Percentiles rank a stretch among this genome's conserved stretches.
phyloP scores from a whole-genome alignment of 2,329 filamentous ascomycete genomes.

The Elsinoe ampelina region DNA sequence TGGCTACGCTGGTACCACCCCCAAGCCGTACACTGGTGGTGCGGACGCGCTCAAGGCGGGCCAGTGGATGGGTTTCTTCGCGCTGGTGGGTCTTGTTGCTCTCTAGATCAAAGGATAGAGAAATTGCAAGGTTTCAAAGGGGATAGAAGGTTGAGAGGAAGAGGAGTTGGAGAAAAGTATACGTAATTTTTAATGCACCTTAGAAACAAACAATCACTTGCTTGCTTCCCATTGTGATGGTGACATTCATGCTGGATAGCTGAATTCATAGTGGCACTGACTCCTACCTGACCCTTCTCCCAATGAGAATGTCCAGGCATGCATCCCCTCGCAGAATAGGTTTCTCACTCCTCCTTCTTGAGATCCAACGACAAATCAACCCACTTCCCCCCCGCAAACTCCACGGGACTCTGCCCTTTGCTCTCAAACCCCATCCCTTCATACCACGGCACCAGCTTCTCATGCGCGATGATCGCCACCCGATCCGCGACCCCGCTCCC shows the following conservation, averaged over 20 bases:
- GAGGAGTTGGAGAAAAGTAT: neutral
- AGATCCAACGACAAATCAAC: slow-evolving; percentile 59
- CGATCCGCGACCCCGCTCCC: slow-evolving; percentile 60
- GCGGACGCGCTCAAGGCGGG: slow-evolving; percentile 7
- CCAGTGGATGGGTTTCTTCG: slow-evolving; percentile 12
- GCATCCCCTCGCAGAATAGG: neutral
- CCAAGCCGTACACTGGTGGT: slow-evolving; percentile 11
- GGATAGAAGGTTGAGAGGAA: neutral
- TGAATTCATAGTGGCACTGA: too few relatives aligned
- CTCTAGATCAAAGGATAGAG: neutral
- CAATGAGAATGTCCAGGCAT: neutral
- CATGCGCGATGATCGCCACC: slow-evolving; percentile 67
- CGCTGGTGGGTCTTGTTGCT: slow-evolving; percentile 7
- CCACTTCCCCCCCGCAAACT: slow-evolving; percentile 74
- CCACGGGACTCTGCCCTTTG: slow-evolving; percentile 56
- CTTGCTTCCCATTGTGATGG: neutral
- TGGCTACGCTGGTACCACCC: neutral
- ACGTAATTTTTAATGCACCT: slow-evolving; percentile 5
- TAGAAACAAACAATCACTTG: neutral
- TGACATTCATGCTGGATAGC: too few relatives aligned
- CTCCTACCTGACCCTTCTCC: too few relatives aligned
- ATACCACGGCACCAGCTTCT: slow-evolving; percentile 66
- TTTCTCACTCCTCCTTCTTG: neutral
- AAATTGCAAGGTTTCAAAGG: neutral
- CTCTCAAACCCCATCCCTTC: slow-evolving; percentile 64